Evolutionary conservation across 202 grass and related monocot species (phyloP).

Genomic region (Schoenoplectus tabernaemontani): DNA sequence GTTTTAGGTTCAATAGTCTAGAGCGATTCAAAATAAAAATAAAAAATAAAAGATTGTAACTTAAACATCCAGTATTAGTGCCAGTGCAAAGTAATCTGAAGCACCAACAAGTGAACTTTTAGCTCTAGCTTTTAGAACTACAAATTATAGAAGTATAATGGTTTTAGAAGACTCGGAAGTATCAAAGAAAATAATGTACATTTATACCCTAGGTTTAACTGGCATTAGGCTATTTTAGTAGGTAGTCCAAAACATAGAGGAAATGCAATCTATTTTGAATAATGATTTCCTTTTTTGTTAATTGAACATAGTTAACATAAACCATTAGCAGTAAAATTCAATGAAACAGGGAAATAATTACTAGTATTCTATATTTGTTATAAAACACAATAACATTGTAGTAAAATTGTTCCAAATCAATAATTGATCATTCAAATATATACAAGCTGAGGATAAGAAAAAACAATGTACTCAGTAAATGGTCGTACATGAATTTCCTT

Average conservation of each 20-base stretch:
- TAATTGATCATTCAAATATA: conserved; percentile 10
- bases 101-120: not conserved
- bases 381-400: not conserved
- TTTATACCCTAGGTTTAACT: not conserved
- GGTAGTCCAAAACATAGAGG: not conserved
- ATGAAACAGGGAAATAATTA: not conserved
- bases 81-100: not conserved
- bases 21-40: not conserved
- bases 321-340: not conserved
- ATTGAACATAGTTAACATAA: not conserved
- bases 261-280: not conserved
- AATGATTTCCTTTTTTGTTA: not conserved
- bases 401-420: not conserved
- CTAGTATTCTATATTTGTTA: not conserved
- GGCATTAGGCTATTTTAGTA: not conserved
- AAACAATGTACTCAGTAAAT: not conserved
- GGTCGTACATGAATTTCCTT: no score
- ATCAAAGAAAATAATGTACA: not conserved
- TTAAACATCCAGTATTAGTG: not conserved
- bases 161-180: not conserved
- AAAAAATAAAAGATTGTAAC: not conserved
- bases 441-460: not conserved
- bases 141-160: not conserved
- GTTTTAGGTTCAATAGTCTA: not conserved
- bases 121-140: not conserved